Conservation (phyloP, 495 filamentous ascomycete species). For the Neurospora intermedia region DNA sequence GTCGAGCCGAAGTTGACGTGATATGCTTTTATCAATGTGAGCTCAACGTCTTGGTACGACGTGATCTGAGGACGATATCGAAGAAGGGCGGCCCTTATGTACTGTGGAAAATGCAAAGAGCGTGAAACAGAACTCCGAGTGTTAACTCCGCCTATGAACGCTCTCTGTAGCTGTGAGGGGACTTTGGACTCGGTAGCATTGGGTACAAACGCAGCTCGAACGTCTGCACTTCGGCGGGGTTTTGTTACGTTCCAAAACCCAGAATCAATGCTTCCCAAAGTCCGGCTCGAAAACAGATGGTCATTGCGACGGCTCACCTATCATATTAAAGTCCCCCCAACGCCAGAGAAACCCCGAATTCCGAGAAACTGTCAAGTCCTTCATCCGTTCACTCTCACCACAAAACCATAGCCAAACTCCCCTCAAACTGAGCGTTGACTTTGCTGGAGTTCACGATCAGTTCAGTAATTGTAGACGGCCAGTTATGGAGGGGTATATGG, state of each 20-base stretch:
- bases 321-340: background rate
- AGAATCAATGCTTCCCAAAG: background rate
- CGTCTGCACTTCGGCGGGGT: background rate
- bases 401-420: background rate
- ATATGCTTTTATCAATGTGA: background rate
- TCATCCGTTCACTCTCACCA: background rate
- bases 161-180: background rate
- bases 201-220: background rate
- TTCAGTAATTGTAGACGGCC: background rate
- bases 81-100: background rate
- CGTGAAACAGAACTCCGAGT: background rate
- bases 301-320: background rate
- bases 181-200: background rate
- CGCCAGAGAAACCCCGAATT: background rate
- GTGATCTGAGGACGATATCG: background rate
- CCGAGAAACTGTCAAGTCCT: background rate
- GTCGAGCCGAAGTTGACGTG: background rate
- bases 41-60: background rate
- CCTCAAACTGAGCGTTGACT: background rate
- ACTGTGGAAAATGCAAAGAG: background rate
- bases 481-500: background rate
- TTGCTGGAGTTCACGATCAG: background rate
- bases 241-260: background rate
- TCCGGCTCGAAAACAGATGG: background rate
- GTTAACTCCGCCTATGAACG: background rate